A percentile compares a stretch with the other conserved stretches of the same genome.
Conservation (phyloP, 225 moss, liverwort and hornwort genomes). For the Physcomitrium patens region DNA sequence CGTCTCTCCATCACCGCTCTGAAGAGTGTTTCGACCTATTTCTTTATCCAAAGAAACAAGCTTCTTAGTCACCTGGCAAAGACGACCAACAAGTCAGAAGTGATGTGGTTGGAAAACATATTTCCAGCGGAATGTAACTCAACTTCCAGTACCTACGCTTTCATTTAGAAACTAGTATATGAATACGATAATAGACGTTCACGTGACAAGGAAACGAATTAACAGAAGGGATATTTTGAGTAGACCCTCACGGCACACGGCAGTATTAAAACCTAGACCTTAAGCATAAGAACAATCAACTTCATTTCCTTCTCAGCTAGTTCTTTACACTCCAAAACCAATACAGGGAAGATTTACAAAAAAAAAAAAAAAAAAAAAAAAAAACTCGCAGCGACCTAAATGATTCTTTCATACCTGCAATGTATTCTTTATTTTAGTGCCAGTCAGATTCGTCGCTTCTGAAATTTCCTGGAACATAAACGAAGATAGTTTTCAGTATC, state of each 20-base stretch:
- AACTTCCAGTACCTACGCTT: neutral
- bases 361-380: slow-evolving; percentile 5
- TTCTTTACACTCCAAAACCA: neutral
- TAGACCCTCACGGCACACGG: neutral
- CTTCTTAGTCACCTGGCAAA: slow-evolving; percentile 74
- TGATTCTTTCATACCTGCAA: slow-evolving; percentile 59
- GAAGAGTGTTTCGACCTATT: slow-evolving; percentile 74
- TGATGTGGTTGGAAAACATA: neutral
- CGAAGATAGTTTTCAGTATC: slow-evolving; percentile 10
- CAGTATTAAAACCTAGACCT: neutral
- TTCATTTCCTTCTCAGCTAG: no score
- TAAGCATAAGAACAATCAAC: neutral
- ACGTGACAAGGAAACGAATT: neutral
- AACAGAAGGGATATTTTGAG: neutral
- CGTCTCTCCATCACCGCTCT: slow-evolving; percentile 84
- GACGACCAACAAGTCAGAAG: slow-evolving; percentile 24
- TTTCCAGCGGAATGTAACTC: neutral
- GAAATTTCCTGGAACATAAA: slow-evolving; percentile 66
- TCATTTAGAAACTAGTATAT: neutral
- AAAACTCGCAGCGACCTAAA: neutral
- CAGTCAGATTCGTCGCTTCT: slow-evolving; percentile 70
- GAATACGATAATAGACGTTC: neutral
- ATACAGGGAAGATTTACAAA: neutral
- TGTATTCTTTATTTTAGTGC: slow-evolving; percentile 76
- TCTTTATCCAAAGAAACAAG: slow-evolving; percentile 91